A percentile compares a stretch with the other conserved stretches of the same genome.
Conservation (phyloP, 768 basidiomycete genomes). For the Phlebiopsis gigantea region DNA sequence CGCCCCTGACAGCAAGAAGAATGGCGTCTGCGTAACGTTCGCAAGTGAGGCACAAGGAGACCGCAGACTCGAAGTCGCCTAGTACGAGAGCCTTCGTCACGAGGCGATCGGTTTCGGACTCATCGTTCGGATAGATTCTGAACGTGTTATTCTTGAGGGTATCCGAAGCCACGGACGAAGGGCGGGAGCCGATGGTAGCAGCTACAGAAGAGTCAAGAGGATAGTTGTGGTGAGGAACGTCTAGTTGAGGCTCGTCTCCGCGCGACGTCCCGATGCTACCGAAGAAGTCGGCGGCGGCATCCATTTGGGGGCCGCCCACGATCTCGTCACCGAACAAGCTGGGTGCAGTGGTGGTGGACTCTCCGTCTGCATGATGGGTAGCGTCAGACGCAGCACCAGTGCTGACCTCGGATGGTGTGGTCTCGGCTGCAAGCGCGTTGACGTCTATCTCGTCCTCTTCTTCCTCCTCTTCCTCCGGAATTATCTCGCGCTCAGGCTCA, state of each 20-base stretch:
- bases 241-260: conserved; percentile 37
- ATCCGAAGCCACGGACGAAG: conserved; percentile 77
- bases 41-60: conserved; percentile 82
- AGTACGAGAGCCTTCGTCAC: conserved; percentile 91
- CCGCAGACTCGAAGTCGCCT: conserved; percentile 93
- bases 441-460: conserved; percentile 31
- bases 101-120: conserved; percentile 81
- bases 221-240: conserved; percentile 77
- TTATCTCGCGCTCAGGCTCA: conserved; percentile 55
- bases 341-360: conserved; percentile 81
- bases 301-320: conserved; percentile 59
- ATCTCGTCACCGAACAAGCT: conserved; percentile 83
- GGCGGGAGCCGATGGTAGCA: conserved; percentile 89
- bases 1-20: conserved; percentile 87
- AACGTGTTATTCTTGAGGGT: conserved; percentile 76
- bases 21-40: conserved; percentile 94
- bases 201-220: conserved; percentile 87
- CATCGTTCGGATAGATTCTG: conserved; percentile 83
- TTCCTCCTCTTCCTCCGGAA: conserved; percentile 30
- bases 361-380: conserved; percentile 56
- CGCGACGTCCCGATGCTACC: conserved; percentile 61
- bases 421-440: conserved; percentile 38
- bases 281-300: conserved; percentile 83
- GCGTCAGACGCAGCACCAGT: conserved; percentile 54
- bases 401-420: conserved; percentile 73